These are phyloP conservation scores for Saccharomycopsis selenospora DNA, from an alignment of 805 yeast species.

Conservation along the genomic window DNA sequence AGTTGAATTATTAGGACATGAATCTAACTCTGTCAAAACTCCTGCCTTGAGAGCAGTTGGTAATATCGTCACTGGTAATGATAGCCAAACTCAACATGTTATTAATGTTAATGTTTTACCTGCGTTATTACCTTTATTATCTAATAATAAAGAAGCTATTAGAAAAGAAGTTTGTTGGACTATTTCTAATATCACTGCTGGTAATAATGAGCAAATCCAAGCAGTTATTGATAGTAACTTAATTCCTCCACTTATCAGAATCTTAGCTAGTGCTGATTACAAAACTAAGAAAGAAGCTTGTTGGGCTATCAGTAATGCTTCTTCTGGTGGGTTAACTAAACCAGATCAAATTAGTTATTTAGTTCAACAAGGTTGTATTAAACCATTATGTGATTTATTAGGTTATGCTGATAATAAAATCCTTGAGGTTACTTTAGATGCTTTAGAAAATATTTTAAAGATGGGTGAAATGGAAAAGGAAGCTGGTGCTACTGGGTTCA, in stretches of 20 bases:
- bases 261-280: constrained; percentile 77
- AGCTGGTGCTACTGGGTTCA: constrained; percentile 55
- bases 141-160: constrained; percentile 83
- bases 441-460: constrained; percentile 85
- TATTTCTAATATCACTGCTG: constrained; percentile 95
- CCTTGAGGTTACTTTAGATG: constrained; percentile 91
- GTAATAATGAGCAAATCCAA: constrained; percentile 91
- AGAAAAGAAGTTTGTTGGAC: constrained; percentile 99
- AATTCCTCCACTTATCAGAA: constrained; percentile 82
- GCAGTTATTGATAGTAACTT: constrained; percentile 93
- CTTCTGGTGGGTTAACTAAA: constrained; percentile 85
- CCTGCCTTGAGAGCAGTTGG: constrained; percentile 98
- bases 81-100: constrained; percentile 89
- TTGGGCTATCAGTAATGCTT: constrained; percentile 98
- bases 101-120: constrained; percentile 88
- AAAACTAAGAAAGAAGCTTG: constrained; percentile 98
- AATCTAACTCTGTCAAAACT: constrained; percentile 82
- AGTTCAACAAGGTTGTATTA: constrained; percentile 92
- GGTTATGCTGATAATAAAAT: constrained; percentile 84
- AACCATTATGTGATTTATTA: constrained; percentile 90
- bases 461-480: constrained; percentile 93
- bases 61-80: constrained; percentile 96
- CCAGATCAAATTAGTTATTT: constrained; percentile 93
- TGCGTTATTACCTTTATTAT: constrained; percentile 72
- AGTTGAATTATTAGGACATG: constrained; percentile 83